Evolutionary conservation across 2,329 filamentous ascomycete species (phyloP), one percentile per base, ranked within the genome.

Genomic region (Xylaria sp.): DNA sequence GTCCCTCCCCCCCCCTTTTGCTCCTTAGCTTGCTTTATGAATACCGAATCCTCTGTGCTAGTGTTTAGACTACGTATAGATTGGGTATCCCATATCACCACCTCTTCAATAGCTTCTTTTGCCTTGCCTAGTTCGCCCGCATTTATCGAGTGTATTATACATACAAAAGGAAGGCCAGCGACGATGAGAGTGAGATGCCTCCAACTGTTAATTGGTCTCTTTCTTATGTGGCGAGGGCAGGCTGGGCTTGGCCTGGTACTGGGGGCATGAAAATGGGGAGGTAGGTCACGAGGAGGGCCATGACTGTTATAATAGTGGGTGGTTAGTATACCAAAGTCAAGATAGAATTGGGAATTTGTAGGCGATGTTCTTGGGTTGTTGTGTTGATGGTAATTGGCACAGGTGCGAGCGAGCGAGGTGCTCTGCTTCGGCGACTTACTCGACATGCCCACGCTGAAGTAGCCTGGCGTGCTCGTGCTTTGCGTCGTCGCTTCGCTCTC

Each of bases 401-500:
- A 50, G 9, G 6, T 5, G 6, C 2, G 10, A 25, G 10, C n/a
- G 29, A 9, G 40, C 1, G 12, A 37, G 10, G n/a, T 35, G 32
- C 6, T 35, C 10, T 32, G 29, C 29, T 32, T 29, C 1, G 18
- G 42, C 16, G 5, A 8, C 70, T 66, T 84, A 93, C 92, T 77
- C 23, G 92, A 89, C 92, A 97, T 96, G 80, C 90, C 87, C 65
- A 96, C 89, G 65, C 90, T 90, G 81, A 96, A 91, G 75, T 85
- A 84, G 18, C 84, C 88, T 2, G 94, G 93, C 5, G 93, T 94
- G 54, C 85, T 82, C 29, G 88, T 82, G 68, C 82, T 90, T 79
- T 88, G 90, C 81, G 85, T 87, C 66, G 88, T 80, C 68, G 91
- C 89, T 75, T 90, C 86, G 75, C 90, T 91, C 85, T 94, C 92